Evolutionary conservation across 2,329 filamentous ascomycete species (phyloP), one percentile per base, ranked within the genome.

Genomic region (Tolypocladium ovalisporum): DNA sequence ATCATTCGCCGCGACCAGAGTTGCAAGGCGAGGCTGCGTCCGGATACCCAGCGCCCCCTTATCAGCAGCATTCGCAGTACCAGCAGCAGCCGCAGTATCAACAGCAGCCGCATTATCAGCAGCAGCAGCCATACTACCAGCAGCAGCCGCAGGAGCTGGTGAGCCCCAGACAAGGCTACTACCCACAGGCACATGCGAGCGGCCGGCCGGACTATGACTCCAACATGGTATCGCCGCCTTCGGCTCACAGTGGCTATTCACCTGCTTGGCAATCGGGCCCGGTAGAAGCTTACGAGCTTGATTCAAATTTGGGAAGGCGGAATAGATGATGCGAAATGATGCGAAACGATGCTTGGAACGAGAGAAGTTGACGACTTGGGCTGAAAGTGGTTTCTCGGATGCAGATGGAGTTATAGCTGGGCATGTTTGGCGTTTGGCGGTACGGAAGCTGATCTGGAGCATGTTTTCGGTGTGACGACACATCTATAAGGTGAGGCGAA

Each of bases 211-310:
- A 60, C 7, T 64, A 63, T 35, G 61, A 62, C 44, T 17, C 44
- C 15, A 17, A 47, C 42, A 4, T 29, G 36, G 29, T 55, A 6
- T 52, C 55, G 10, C 51, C 39, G 34, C 59, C 52, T n/a, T 57
- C 47, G 22, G 60, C 58, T 6, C 61, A 60, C 5, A 40, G 37
- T 9, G 52, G 47, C 12, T 55, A 62, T 17, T 56, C 55, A 12
- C 22, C 52, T 22, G 63, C 66, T 3, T 75, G 68, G 67, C 69
- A 73, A 53, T 65, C 72, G 1, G 73, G 73, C 4, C 72, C 71
- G 1, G 66, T 71, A 35, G 65, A 70, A 27, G 60, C 63, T 10
- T 71, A 70, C 52, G 69, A 75, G 54, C 52, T 71, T 55, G 66
- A 67, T 54, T 63, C 64, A 7, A 63, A 63, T 40, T 53, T 62